These are phyloP conservation scores for Pestalotiopsis sp. DNA, from an alignment of 2,329 filamentous ascomycete genomes.

Conservation along the genomic window DNA sequence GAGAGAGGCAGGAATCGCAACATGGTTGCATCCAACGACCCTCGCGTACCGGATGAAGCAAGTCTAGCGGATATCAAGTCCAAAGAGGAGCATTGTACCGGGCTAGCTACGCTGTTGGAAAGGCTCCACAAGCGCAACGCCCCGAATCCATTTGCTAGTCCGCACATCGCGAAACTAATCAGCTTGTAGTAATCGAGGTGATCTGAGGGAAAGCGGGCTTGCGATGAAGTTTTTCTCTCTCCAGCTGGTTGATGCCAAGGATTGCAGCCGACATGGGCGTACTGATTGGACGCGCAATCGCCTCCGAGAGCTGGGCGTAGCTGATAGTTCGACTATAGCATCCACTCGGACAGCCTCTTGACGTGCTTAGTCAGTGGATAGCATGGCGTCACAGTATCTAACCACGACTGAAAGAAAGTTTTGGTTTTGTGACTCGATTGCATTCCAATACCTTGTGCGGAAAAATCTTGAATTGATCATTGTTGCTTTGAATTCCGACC, in stretches of 20 bases:
- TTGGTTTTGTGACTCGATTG: neutral
- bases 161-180: neutral
- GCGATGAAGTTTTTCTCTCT: neutral
- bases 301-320: neutral
- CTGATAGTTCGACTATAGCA: neutral
- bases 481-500: too few species aligned
- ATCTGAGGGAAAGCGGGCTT: neutral
- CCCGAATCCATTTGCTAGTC: neutral
- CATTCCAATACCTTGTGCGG: neutral
- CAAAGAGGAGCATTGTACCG: neutral
- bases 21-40: neutral
- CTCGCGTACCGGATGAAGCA: conserved; percentile 10
- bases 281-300: conserved; percentile 3
- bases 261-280: neutral
- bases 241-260: neutral
- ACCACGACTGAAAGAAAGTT: neutral
- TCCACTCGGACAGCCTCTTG: neutral
- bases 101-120: neutral
- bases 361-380: neutral
- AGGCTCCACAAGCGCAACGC: neutral
- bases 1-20: neutral
- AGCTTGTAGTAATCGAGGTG: neutral
- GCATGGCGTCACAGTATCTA: neutral
- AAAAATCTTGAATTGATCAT: neutral
- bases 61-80: conserved; percentile 4